Evolutionary conservation across 2,329 filamentous ascomycete species (phyloP).

Genomic region (Calonectria pauciramosa): DNA sequence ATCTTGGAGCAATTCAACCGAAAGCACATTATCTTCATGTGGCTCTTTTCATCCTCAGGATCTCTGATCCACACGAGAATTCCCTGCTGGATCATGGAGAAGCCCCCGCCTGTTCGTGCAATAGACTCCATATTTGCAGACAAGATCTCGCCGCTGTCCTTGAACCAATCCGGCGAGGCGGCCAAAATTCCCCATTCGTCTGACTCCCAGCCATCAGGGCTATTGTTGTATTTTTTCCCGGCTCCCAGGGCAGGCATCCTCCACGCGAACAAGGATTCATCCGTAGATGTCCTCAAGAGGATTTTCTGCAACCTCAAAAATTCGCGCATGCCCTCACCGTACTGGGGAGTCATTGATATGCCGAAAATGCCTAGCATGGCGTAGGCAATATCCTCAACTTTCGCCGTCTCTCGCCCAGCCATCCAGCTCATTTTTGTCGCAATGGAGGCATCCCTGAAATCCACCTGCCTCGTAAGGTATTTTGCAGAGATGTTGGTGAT

Average conservation of each 20-base stretch:
- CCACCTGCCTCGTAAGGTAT: neutral
- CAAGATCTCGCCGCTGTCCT: neutral
- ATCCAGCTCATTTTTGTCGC: constrained; percentile 13
- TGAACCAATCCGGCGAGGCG: neutral
- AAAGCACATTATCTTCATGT: constrained; percentile 47
- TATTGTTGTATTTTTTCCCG: neutral
- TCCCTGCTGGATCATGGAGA: constrained; percentile 2
- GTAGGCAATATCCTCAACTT: neutral
- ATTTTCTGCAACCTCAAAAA: neutral
- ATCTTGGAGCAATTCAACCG: neutral
- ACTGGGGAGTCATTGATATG: neutral
- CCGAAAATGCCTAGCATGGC: neutral
- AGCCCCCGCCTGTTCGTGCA: neutral
- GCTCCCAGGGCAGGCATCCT: neutral
- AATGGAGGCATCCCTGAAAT: neutral
- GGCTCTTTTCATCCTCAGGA: neutral
- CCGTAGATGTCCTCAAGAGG: neutral
- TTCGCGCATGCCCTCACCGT: neutral
- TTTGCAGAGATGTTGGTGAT: neutral
- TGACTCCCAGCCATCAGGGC: neutral
- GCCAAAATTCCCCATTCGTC: constrained; percentile 6
- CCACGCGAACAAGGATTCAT: neutral
- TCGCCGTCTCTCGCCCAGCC: neutral
- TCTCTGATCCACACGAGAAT: constrained; percentile 7
- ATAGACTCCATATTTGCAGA: neutral